Percentiles rank a stretch among this genome's conserved stretches.
These are phyloP conservation scores for Schwanniomyces etchellsii DNA, from an alignment of 1,139 yeast genomes.

Conservation along the genomic window DNA sequence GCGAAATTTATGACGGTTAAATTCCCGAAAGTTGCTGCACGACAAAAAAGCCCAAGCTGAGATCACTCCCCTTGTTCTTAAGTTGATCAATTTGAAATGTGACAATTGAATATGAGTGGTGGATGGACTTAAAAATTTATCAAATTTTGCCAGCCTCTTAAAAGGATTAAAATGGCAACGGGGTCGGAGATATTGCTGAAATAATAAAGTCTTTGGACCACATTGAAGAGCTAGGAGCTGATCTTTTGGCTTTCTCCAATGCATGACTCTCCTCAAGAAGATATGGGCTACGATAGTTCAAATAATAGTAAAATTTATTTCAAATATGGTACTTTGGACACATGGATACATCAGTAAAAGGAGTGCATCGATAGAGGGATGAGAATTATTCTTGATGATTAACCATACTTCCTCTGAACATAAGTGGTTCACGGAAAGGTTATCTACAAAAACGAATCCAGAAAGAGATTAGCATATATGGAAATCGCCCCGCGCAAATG, in stretches of 20 bases:
- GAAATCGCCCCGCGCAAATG: slow-evolving; percentile 37
- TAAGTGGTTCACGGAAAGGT: slow-evolving; percentile 52
- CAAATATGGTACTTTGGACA: slow-evolving; percentile 45
- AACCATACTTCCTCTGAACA: slow-evolving; percentile 56
- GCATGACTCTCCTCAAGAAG: slow-evolving; percentile 55
- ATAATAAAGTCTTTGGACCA: slow-evolving; percentile 48
- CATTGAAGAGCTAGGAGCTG: slow-evolving; percentile 45
- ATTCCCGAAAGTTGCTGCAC: too few relatives aligned
- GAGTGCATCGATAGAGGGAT: slow-evolving; percentile 43
- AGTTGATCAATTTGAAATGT: too few relatives aligned
- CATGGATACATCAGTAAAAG: slow-evolving; percentile 43
- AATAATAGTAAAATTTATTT: slow-evolving; percentile 49
- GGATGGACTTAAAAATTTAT: slow-evolving; percentile 53
- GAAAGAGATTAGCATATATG: slow-evolving; percentile 62
- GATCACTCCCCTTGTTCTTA: too few relatives aligned
- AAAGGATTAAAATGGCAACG: slow-evolving; percentile 55
- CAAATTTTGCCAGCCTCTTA: slow-evolving; percentile 58
- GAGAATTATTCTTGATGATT: slow-evolving; percentile 51
- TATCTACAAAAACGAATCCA: slow-evolving; percentile 44
- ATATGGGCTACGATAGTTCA: slow-evolving; percentile 60
- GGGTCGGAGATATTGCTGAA: slow-evolving; percentile 53
- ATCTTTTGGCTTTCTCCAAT: slow-evolving; percentile 54
- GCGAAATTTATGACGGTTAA: too few relatives aligned
- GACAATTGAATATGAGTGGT: slow-evolving; percentile 32
- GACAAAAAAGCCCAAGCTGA: too few relatives aligned